These are phyloP conservation scores for Trypanosomatidae sp. DNA, from an alignment of 208 protist species.

Conservation along the genomic window DNA sequence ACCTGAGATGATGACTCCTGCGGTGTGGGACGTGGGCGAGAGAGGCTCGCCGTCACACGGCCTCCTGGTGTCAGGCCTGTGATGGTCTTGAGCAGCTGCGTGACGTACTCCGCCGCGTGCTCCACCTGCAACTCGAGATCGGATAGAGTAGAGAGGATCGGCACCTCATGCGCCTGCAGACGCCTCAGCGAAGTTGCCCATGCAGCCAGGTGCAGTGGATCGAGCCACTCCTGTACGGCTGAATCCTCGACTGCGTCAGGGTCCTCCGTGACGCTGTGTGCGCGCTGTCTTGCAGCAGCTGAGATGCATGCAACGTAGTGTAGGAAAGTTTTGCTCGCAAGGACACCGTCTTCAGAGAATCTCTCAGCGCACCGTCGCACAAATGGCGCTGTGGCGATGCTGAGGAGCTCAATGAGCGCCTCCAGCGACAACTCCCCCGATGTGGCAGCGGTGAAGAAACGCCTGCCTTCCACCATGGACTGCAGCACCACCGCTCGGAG, in stretches of 20 bases:
- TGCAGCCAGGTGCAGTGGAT: constrained; percentile 25
- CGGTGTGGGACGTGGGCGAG: not conserved
- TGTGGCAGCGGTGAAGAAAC: not conserved
- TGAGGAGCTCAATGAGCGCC: constrained; percentile 29
- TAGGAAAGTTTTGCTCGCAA: not conserved
- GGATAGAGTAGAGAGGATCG: not conserved
- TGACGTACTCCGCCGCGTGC: constrained; percentile 24
- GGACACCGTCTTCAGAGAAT: not conserved
- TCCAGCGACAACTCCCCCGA: constrained; percentile 19
- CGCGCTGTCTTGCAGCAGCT: constrained; percentile 11
- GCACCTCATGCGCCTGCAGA: not conserved
- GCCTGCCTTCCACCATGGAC: constrained; percentile 1
- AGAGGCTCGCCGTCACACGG: constrained; percentile 16
- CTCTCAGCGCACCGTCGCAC: constrained; percentile 12
- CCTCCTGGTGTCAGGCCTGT: constrained; percentile 10
- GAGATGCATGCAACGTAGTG: constrained; percentile 7
- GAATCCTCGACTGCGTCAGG: not conserved
- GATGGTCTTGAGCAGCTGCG: constrained; percentile 16
- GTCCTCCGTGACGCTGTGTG: not conserved
- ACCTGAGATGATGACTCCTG: not conserved
- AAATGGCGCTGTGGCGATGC: constrained; percentile 15
- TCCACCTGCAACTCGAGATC: constrained; percentile 11
- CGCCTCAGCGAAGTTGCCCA: constrained; percentile 13
- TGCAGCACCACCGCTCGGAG: constrained; percentile 24
- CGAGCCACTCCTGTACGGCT: constrained; percentile 20